These are phyloP conservation scores for Schoenoplectus tabernaemontani DNA, from an alignment of 202 grass and related monocot genomes.

Conservation along the genomic window DNA sequence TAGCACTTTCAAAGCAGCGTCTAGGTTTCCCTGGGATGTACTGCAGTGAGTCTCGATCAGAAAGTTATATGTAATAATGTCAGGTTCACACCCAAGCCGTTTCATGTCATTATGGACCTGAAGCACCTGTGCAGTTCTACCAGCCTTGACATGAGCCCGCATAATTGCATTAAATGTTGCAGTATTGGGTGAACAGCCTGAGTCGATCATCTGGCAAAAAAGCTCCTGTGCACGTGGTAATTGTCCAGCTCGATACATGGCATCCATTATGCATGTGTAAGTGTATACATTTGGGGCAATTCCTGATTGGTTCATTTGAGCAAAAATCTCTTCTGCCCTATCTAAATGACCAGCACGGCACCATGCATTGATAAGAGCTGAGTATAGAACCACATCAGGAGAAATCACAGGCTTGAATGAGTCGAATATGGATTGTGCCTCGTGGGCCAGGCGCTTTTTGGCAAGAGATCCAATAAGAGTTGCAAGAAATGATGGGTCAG, in stretches of 20 bases:
- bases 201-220: conserved; percentile 70
- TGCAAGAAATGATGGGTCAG: conserved; percentile 39
- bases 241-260: conserved; percentile 78
- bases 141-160: conserved; percentile 61
- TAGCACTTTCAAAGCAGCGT: conserved; percentile 74
- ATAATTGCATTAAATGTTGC: conserved; percentile 86
- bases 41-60: conserved; percentile 70
- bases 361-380: conserved; percentile 67
- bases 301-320: conserved; percentile 52
- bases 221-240: conserved; percentile 83
- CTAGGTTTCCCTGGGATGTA: conserved; percentile 72
- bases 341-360: conserved; percentile 53
- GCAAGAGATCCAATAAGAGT: conserved; percentile 44
- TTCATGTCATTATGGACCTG: conserved; percentile 92
- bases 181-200: conserved; percentile 53
- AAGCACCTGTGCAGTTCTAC: conserved; percentile 62
- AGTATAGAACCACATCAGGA: conserved; percentile 70
- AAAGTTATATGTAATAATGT: conserved; percentile 91
- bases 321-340: conserved; percentile 55
- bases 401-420: conserved; percentile 47
- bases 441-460: conserved; percentile 67
- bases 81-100: conserved; percentile 60
- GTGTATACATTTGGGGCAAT: conserved; percentile 86
- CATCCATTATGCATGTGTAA: conserved; percentile 78
- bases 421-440: conserved; percentile 72